phyloP scores from a whole-genome alignment of 164 flowering plant species.

The Umbellularia californica region DNA sequence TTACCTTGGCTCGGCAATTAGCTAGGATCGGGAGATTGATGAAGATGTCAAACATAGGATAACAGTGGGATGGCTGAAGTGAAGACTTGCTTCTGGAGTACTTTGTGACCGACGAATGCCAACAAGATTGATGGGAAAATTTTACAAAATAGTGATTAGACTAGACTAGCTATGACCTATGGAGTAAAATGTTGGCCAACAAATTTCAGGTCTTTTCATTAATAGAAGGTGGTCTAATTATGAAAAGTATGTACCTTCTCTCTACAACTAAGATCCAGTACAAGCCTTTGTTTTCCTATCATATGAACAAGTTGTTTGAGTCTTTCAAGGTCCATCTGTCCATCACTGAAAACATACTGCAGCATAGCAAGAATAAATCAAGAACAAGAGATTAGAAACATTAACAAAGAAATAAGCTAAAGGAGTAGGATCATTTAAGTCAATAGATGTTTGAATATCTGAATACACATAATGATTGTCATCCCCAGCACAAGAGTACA shows the following conservation, averaged over 20 bases:
- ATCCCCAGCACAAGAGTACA: not conserved
- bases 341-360: conserved; percentile 94
- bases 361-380: conserved; percentile 9
- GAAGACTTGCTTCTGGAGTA: too few relatives aligned
- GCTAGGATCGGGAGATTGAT: too few relatives aligned
- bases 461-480: not conserved
- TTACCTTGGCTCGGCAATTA: too few relatives aligned
- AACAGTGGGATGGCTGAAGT: too few relatives aligned
- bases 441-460: not conserved
- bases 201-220: too few relatives aligned
- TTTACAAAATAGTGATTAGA: too few relatives aligned
- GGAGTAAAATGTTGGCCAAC: too few relatives aligned
- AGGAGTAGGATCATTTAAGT: not conserved
- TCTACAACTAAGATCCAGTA: conserved; percentile 94
- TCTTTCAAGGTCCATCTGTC: conserved; percentile 79
- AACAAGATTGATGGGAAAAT: too few relatives aligned
- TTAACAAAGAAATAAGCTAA: not conserved
- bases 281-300: conserved; percentile 80
- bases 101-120: too few relatives aligned
- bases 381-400: not conserved
- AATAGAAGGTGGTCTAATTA: too few relatives aligned
- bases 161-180: too few relatives aligned
- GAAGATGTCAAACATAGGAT: too few relatives aligned
- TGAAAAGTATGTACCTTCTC: conserved; percentile 54
- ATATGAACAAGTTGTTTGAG: conserved; percentile 60